These are phyloP conservation scores for Remersonia thermophila DNA, from an alignment of 2,329 filamentous ascomycete genomes.

Conservation along the genomic window DNA sequence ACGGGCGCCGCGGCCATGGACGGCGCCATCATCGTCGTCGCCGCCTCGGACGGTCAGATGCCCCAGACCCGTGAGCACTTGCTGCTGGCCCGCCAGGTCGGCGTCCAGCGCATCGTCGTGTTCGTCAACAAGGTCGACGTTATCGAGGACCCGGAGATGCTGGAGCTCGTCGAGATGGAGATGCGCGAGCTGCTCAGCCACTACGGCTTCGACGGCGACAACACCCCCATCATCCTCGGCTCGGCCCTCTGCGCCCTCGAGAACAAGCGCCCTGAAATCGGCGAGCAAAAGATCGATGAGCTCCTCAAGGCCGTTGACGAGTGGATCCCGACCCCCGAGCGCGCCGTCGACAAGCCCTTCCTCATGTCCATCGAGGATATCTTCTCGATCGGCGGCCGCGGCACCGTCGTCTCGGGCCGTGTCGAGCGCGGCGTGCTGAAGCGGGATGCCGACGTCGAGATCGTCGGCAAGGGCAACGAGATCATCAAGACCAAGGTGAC, in stretches of 20 bases:
- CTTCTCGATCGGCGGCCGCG: conserved; percentile 83
- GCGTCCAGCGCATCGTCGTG: conserved; percentile 94
- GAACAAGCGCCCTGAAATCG: conserved; percentile 75
- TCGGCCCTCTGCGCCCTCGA: conserved; percentile 93
- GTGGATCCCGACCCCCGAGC: conserved; percentile 93
- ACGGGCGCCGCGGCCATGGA: conserved; percentile 99
- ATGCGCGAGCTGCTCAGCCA: conserved; percentile 91
- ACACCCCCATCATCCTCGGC: conserved; percentile 93
- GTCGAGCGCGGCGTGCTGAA: conserved; percentile 92
- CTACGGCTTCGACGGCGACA: conserved; percentile 96
- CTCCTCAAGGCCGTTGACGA: conserved; percentile 79
- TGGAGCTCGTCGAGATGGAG: conserved; percentile 99
- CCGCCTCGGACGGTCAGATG: conserved; percentile 98
- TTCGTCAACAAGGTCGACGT: conserved; percentile 99
- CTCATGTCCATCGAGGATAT: conserved; percentile 95
- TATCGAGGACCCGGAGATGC: conserved; percentile 95
- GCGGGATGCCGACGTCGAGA: conserved; percentile 87
- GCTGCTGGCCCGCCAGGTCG: conserved; percentile 93
- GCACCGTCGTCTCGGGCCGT: conserved; percentile 92
- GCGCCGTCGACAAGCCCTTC: conserved; percentile 96
- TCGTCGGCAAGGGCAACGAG: conserved; percentile 71
- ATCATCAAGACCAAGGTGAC: conserved; percentile 98
- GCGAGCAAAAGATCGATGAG: conserved; percentile 77
- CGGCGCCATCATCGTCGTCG: conserved; percentile 95
- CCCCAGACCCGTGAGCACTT: conserved; percentile 98